Conservation (phyloP, 164 flowering plant species). For the Vitis cinerea region DNA sequence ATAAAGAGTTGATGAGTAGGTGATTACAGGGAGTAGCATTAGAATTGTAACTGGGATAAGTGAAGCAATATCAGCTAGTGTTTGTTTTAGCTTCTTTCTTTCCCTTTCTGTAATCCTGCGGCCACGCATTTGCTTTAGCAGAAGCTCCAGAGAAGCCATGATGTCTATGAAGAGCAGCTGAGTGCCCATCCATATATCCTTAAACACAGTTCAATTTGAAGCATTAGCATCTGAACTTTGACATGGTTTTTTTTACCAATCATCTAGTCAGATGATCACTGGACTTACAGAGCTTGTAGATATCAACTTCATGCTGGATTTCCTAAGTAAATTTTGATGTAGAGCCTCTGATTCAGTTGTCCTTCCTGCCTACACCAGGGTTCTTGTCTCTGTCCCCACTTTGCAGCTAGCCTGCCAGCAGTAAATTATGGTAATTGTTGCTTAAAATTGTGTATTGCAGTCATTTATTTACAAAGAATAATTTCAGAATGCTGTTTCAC, state of each 20-base stretch:
- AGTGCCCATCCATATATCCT: conserved; percentile 68
- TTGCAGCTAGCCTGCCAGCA: conserved; percentile 17
- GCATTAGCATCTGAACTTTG: conserved; percentile 1
- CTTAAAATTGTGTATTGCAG: no score
- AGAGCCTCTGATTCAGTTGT: conserved; percentile 14
- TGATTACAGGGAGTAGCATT: conserved; percentile 74
- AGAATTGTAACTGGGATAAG: conserved; percentile 61
- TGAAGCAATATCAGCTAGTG: conserved; percentile 41
- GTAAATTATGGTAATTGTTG: no score
- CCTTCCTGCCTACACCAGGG: conserved; percentile 1
- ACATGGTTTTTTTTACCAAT: neutral
- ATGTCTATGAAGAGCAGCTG: conserved; percentile 55
- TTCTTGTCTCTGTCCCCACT: conserved; percentile 17
- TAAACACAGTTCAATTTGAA: conserved; percentile 10
- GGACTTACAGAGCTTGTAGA: conserved; percentile 52
- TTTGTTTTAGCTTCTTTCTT: conserved; percentile 43
- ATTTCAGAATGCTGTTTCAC: no score
- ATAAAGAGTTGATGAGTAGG: neutral
- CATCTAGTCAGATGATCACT: neutral
- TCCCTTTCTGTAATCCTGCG: conserved; percentile 45
- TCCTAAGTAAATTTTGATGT: conserved; percentile 27
- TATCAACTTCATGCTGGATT: conserved; percentile 33
- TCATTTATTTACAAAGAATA: no score
- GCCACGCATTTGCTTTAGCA: conserved; percentile 41
- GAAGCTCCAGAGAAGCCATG: conserved; percentile 27